Percentiles rank a stretch among this genome's conserved stretches.
phyloP scores from a whole-genome alignment of 1,139 yeast species.

The Suhomyces panamericanus region DNA sequence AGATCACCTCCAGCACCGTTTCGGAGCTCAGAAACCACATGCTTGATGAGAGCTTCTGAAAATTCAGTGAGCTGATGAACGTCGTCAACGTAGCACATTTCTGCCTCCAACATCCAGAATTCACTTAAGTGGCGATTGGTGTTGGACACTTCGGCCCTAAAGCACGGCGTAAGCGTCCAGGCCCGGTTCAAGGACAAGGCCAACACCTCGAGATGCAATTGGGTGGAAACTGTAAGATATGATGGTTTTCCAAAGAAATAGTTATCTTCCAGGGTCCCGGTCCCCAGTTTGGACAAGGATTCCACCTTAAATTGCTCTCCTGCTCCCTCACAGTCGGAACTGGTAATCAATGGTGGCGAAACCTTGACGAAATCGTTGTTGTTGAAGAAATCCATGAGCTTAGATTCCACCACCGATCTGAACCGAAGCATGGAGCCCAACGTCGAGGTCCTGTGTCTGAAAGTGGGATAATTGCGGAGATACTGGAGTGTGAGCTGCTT shows the following conservation, averaged over 20 bases:
- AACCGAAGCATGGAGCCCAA: conserved; percentile 68
- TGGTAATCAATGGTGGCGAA: conserved; percentile 80
- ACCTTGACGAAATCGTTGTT: conserved; percentile 63
- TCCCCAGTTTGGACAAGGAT: conserved; percentile 18
- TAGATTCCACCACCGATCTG: conserved; percentile 64
- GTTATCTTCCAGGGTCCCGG: conserved; percentile 14
- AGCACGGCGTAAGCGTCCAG: conserved; percentile 90
- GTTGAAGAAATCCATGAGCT: conserved; percentile 56
- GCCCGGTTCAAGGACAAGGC: conserved; percentile 76
- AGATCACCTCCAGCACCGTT: conserved; percentile 45
- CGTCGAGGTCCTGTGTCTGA: conserved; percentile 72
- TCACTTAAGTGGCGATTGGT: conserved; percentile 91
- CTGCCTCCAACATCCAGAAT: conserved; percentile 98
- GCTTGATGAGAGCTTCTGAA: conserved; percentile 68
- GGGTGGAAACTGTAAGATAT: conserved; percentile 86
- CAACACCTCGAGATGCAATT: conserved; percentile 82
- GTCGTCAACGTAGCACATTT: conserved; percentile 63
- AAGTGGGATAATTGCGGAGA: conserved; percentile 69
- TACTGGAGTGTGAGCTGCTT: conserved; percentile 66
- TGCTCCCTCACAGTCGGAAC: conserved; percentile 97
- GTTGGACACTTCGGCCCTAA: conserved; percentile 89
- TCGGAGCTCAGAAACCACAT: conserved; percentile 44
- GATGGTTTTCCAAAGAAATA: conserved; percentile 67
- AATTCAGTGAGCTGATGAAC: conserved; percentile 63
- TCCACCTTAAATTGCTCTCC: conserved; percentile 79